Base-by-base conservation (phyloP, 2,329 filamentous ascomycete species). In the Tolypocladium paradoxum region DNA sequence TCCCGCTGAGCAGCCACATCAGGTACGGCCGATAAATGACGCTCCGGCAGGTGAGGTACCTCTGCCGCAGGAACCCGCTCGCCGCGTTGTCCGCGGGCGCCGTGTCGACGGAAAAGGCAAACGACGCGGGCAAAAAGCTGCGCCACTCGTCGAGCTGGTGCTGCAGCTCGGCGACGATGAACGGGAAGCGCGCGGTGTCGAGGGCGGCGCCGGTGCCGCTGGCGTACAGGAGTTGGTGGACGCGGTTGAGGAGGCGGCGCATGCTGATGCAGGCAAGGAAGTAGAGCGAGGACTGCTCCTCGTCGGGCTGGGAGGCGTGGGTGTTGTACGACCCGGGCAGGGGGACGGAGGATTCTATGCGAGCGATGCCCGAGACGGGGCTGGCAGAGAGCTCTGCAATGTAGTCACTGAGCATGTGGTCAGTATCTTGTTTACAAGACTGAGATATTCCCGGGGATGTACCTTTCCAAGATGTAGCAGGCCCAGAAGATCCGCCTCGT, bases 251-350 rank as follows among this genome's bases (percentile, higher is more conserved):
- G 0, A 77, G 65, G 1, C 74, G 67, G 0, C 75, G 65, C 69
- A 77, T 76, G 2, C 72, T 77, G 33, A 79, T 77, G 36, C 76
- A 79, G 1, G 76, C 76, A 2, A 79, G 65, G 49, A 79, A 77
- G 58, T 79, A 79, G 0, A 79, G 67, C 0, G 76, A 75, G 0
- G 76, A 76, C 35, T 75, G 68, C 56, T 79, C 73, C 51, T 74
- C 70, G 2, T 72, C 67, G 0, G 58, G 54, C 0, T 64, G 55
- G 1, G 64, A 65, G 1, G 62, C 56, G 49, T 78, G 76, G 0
- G 75, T 77, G 49, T 70, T 62, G 60, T 76, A 77, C 0, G 67
- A 64, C 0, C 75, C 74, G 0, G 76, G 76, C 0, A 79, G 63
- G 0, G 73, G 70, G 3, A 78, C 70, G 0, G 73, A n/a, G n/a